Conservation (phyloP, 306 rosid species). For the Rubus idaeus region DNA sequence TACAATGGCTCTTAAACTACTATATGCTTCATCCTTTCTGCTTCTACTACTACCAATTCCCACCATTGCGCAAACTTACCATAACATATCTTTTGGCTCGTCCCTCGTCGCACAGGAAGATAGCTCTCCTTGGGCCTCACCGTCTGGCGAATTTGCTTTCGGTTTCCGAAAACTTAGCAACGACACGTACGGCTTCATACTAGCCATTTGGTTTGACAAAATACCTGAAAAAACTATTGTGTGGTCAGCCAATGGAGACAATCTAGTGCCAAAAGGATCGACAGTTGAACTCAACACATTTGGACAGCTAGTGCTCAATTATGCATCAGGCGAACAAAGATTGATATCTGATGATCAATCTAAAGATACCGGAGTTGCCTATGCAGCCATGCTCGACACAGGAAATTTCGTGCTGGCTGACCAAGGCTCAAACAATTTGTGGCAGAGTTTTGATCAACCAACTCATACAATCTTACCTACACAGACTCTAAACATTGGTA, state of each 20-base stretch:
- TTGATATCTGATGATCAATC: neutral
- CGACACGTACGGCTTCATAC: conserved; percentile 27
- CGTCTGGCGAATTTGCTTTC: conserved; percentile 44
- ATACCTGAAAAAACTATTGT: conserved; percentile 36
- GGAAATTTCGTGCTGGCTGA: conserved; percentile 52
- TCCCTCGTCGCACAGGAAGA: conserved; percentile 17
- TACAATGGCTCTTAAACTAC: neutral
- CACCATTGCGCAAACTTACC: conserved; percentile 9
- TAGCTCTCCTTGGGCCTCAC: conserved; percentile 24
- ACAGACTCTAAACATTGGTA: conserved; percentile 14
- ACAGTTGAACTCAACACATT: conserved; percentile 26
- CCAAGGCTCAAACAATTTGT: conserved; percentile 11
- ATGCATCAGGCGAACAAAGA: conserved; percentile 17
- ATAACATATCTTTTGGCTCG: conserved; percentile 18
- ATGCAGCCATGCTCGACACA: conserved; percentile 49
- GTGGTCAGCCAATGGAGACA: conserved; percentile 38
- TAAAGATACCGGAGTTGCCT: conserved; percentile 15
- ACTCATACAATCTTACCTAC: conserved; percentile 60
- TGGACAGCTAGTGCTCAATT: conserved; percentile 27
- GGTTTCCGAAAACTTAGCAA: conserved; percentile 32
- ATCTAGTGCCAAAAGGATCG: conserved; percentile 23
- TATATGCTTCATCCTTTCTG: neutral
- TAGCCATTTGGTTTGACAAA: conserved; percentile 49
- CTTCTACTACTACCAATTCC: conserved; percentile 18
- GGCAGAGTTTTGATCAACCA: conserved; percentile 58